These are phyloP conservation scores for Pythium rishiriense DNA, from an alignment of 352 stramenopile species.

Conservation along the genomic window DNA sequence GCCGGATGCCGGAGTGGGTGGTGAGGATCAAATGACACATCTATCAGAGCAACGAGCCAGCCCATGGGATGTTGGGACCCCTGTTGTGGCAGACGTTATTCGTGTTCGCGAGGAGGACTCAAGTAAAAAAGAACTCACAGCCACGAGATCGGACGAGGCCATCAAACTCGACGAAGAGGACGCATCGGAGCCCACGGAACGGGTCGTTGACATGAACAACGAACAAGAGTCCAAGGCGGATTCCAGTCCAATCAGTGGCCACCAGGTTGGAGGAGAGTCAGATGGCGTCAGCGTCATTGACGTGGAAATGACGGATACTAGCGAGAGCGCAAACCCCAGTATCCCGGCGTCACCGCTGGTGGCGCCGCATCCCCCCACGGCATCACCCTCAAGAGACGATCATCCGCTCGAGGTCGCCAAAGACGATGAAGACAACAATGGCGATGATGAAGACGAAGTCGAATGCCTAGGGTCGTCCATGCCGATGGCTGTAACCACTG, in stretches of 20 bases:
- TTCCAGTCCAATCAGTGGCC: not conserved
- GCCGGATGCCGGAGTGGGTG: no score
- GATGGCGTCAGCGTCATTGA: not conserved
- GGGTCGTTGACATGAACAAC: no score
- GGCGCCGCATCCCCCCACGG: not conserved
- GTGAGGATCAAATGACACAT: no score
- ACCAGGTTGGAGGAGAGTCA: not conserved
- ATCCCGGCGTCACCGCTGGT: not conserved
- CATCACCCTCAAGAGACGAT: not conserved
- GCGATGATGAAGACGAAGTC: constrained; percentile 20
- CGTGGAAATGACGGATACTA: constrained; percentile 2
- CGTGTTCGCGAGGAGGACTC: no score
- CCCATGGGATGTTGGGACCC: no score
- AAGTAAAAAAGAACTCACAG: no score
- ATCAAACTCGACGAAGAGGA: constrained; percentile 5
- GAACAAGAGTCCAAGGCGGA: constrained; percentile 2
- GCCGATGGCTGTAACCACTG: not conserved
- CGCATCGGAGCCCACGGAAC: no score
- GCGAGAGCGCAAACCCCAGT: not conserved
- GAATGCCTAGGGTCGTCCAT: constrained; percentile 19
- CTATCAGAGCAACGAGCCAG: no score
- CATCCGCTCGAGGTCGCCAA: not conserved
- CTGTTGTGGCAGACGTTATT: no score
- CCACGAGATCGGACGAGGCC: not conserved
- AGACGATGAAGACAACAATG: not conserved